Base-by-base conservation (phyloP, 2,329 filamentous ascomycete species). In the Fusarium gaditjirri region DNA sequence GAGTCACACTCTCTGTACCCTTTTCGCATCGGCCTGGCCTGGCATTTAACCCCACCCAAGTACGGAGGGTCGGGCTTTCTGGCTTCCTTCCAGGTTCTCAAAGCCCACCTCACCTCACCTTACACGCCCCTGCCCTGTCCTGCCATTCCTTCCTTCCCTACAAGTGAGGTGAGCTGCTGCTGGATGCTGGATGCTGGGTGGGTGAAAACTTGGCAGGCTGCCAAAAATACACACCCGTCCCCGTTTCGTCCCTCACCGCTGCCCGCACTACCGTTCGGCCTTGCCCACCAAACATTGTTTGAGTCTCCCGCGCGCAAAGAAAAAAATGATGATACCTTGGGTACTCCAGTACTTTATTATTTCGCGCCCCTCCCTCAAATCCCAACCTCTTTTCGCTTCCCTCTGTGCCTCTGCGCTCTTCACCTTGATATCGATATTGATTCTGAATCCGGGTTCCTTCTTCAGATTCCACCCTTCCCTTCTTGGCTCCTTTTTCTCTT, bases 261-360 rank as follows among this genome's bases (percentile, higher is more conserved):
- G 60, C 64, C 62, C 64, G 69, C 74, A 72, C 73, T 61, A 53
- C 36, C 38, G 46, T 74, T 43, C 49, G 50, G 53, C 72, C 72
- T 73, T 68, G 72, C 74, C 66, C 71, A 75, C 75, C 75, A 77
- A 76, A 73, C 66, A 76, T 69, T 64, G 66, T 74, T 70, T 76
- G 69, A 75, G 59, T 75, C 75, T 72, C 73, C 61, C 71, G 67
- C 63, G 65, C 69, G 52, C 50, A 65, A 61, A 58, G 62, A 61
- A 63, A 69, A 69, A 73, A 73, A 64, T 56, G 68, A 68, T 68
- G 64, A 68, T 68, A 68, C 65, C 64, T 68, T 68, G 54, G 61
- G 52, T 66, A 47, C 65, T 68, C 62, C 73, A 75, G 44, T 66
- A 39, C 65, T 68, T 68, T 76, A 75, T 76, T 77, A 77, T 77